Evolutionary conservation across 2,329 filamentous ascomycete species (phyloP), one percentile per base, ranked within the genome.

Genomic region (Colletotrichum sublineola): DNA sequence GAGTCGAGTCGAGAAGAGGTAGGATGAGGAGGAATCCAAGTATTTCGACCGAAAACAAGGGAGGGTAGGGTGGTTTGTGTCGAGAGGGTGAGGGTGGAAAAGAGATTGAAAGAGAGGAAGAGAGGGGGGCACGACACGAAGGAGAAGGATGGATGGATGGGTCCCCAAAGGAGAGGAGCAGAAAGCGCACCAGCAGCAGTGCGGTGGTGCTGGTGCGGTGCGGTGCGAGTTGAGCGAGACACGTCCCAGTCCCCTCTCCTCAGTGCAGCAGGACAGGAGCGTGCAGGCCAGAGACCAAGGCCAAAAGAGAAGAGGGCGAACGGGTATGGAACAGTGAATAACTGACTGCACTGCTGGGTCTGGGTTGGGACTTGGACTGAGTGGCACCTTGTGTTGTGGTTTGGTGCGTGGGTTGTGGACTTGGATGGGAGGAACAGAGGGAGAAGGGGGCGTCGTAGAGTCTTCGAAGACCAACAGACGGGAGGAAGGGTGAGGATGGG

Each of bases 51-150:
- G 58, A 48, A 73, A 68, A 61, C n/a, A 64, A 74, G 65, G 68
- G 65, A 75, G 64, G 60, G 42, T 24, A 63, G 46, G 66, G 63
- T 65, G 63, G 42, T 67, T 68, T 67, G 64, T 64, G 40, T 68
- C 56, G 46, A 68, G 66, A 68, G 42, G 58, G 40, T 74, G 66
- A 66, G 50, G 63, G 62, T 57, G 68, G 65, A 68, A 61, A 74
- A 74, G 73, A 74, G 73, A 73, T 70, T 73, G 67, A 69, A 70
- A 71, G 66, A 74, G 63, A 68, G 62, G 74, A 74, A 63, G 67
- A 73, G 74, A 73, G 64, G 73, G 72, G 68, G 74, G 65, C 70
- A 75, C 71, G 58, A 74, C 65, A 74, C 71, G 74, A 70, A 65
- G 63, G 68, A 66, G 68, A 63, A 38, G 60, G 64, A 71, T 65